Evolutionary conservation across 805 yeast species (phyloP).

Genomic region (Tetrapisispora fleetii): DNA sequence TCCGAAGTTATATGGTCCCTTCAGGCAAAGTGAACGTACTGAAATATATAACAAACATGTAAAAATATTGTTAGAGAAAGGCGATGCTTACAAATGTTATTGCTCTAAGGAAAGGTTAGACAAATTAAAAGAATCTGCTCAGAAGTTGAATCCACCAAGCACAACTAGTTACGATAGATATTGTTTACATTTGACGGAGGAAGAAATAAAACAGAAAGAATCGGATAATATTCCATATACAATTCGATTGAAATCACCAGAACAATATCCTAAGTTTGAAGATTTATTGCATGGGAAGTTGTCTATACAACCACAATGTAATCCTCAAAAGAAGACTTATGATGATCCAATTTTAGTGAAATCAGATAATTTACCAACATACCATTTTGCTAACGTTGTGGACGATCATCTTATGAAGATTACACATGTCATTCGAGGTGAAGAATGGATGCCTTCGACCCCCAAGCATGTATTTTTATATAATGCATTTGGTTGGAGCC

Average conservation of each 20-base stretch:
- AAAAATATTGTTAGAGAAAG: conserved; percentile 44
- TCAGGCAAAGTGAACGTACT: conserved; percentile 74
- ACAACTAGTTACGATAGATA: conserved; percentile 85
- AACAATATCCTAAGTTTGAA: conserved; percentile 48
- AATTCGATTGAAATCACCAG: conserved; percentile 72
- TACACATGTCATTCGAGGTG: conserved; percentile 93
- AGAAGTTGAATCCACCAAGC: conserved; percentile 72
- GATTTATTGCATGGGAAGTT: conserved; percentile 75
- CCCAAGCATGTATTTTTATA: conserved; percentile 89
- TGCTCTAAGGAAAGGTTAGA: conserved; percentile 75
- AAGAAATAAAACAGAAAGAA: conserved; percentile 33
- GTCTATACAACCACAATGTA: conserved; percentile 71
- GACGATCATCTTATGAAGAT: conserved; percentile 91
- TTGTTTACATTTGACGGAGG: conserved; percentile 42
- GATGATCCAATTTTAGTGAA: conserved; percentile 87
- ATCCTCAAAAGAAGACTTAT: conserved; percentile 57
- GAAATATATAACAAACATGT: conserved; percentile 56
- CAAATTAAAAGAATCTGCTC: conserved; percentile 61
- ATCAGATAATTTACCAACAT: conserved; percentile 93
- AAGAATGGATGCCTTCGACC: conserved; percentile 95
- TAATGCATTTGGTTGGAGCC: conserved; percentile 72
- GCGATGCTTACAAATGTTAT: conserved; percentile 77
- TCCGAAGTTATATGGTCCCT: conserved; percentile 81
- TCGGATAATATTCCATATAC: conserved; percentile 36
- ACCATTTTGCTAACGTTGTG: conserved; percentile 90